Percentiles rank a stretch among this genome's conserved stretches.
Conservation (phyloP, 73 alveolate genomes). For the Blepharisma stoltei region DNA sequence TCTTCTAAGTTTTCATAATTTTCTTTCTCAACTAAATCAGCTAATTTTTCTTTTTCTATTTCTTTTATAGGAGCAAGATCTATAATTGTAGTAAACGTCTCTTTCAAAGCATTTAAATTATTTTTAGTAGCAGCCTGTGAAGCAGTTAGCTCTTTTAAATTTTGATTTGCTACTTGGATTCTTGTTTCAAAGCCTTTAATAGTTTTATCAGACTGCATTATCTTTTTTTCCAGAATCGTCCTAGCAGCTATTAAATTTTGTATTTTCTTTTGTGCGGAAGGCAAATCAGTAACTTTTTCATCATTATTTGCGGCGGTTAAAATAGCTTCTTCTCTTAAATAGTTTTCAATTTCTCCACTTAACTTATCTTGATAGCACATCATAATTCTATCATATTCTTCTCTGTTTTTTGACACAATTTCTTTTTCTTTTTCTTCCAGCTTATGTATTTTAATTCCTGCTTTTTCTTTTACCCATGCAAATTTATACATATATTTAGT, state of each 20-base stretch:
- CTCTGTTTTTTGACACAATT: background rate
- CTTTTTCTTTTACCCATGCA: background rate
- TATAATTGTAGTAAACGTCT: no score
- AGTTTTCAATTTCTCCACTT: constrained; percentile 4
- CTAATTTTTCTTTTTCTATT: no score
- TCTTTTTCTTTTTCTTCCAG: background rate
- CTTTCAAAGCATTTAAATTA: no score
- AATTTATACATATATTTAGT: background rate
- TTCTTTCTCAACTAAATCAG: no score
- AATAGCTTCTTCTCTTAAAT: background rate
- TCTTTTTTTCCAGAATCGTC: background rate
- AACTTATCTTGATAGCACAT: background rate
- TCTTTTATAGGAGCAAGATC: no score
- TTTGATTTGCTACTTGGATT: background rate
- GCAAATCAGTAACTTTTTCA: background rate
- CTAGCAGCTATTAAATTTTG: background rate
- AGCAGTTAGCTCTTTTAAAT: no score
- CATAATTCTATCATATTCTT: background rate
- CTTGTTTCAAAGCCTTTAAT: constrained; percentile 11
- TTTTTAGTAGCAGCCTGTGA: no score
- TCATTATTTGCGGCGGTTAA: background rate
- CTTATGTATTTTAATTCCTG: background rate
- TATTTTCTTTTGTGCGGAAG: background rate
- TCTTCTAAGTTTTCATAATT: no score
- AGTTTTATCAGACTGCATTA: background rate